Base-by-base conservation (phyloP, 1,284 basidiomycete species). In the Leccinum variabile region DNA sequence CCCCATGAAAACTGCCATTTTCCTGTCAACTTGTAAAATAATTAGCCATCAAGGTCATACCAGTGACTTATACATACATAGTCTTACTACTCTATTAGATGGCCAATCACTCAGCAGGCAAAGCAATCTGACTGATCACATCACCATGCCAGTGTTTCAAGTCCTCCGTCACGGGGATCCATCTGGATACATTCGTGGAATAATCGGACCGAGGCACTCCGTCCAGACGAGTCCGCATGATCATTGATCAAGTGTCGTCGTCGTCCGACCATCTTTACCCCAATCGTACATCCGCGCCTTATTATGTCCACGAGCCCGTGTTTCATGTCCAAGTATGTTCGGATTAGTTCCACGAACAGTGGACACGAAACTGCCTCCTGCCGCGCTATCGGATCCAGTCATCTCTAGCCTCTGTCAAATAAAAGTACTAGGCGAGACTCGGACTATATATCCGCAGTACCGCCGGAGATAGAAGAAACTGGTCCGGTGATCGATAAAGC, bases 401-500 rank as follows among this genome's bases (percentile, higher is more conserved):
- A 35, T 33, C 16, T 53, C 60, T 37, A 65, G 13, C 41, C n/a
- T 35, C 32, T 50, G 32, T 58, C 54, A 58, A 37, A 54, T 44
- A 16, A 35, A 53, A 41, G n/a, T n/a, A 28, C 7, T 18, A 41
- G 56, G 50, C 54, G 56, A 54, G 32, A 60, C 18, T 22, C 18
- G 18, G 18, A 22, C 39, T 5, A 14, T 60, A 57, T 60, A 44
- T 61, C 62, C 64, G 56, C 50, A 35, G 30, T 54, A 37, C 57
- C 54, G 33, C 57, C 54, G 56, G 56, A 63, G 59, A 57, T 33
- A 54, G 52, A 41, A 55, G 28, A 33, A 25, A 10, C 59, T 39
- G 22, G n/a, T 28, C 41, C 16, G 37, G 11, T 46, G 44, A 46
- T 59, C 44, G 46, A 63, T 76, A 70, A 66, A 73, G 50, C 41